phyloP scores from a whole-genome alignment of 768 basidiomycete genomes.

The Mycena leptocephala region DNA sequence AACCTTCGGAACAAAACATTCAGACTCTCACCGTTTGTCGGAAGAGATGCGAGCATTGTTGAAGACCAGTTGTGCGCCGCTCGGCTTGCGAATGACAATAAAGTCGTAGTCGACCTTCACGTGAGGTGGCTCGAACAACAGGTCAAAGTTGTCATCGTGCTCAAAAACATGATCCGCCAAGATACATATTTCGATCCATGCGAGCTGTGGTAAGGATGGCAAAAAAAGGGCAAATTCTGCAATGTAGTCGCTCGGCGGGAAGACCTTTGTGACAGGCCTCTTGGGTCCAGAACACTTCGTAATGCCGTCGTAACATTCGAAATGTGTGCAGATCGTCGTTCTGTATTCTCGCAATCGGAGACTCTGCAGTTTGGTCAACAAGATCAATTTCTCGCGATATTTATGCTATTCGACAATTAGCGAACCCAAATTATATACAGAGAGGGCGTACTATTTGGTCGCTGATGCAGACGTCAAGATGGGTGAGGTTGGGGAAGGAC shows the following conservation, averaged over 20 bases:
- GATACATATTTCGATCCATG: neutral
- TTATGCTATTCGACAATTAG: neutral
- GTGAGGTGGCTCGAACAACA: neutral
- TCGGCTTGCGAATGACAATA: neutral
- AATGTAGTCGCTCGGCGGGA: neutral
- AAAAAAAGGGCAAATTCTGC: neutral
- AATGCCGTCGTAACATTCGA: neutral
- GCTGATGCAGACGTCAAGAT: slow-evolving; percentile 12
- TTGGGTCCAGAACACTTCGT: neutral
- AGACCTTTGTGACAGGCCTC: neutral
- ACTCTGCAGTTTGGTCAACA: neutral
- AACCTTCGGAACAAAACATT: neutral
- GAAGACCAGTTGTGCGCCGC: neutral
- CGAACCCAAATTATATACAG: neutral
- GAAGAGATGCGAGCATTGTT: neutral
- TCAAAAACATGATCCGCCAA: neutral
- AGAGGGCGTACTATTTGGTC: neutral
- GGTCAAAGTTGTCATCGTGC: neutral
- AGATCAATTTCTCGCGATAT: neutral
- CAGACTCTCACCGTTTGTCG: neutral
- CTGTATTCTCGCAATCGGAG: neutral
- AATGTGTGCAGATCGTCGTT: neutral
- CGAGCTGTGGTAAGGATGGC: neutral
- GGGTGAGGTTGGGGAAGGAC: slow-evolving; percentile 24
- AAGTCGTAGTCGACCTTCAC: neutral